Evolutionary conservation across 2,329 filamentous ascomycete species (phyloP), one percentile per base, ranked within the genome.

Genomic region (Fusarium pseudograminearum): DNA sequence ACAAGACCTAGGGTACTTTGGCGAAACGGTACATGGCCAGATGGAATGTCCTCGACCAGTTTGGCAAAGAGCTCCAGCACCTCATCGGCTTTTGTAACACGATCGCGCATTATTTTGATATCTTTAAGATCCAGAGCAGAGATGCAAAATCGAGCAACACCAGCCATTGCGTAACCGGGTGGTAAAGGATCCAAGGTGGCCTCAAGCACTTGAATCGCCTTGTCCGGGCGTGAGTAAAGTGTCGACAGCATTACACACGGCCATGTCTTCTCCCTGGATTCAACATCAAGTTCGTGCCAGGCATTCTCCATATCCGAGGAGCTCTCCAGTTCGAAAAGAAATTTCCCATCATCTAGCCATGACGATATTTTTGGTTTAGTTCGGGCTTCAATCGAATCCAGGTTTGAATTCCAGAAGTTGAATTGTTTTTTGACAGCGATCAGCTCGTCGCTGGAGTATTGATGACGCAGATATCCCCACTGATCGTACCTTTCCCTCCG

Each of bases 1-100:
- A 79, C 59, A 10, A 76, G 55, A 4, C 77, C 80, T n/a, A 84
- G 70, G 3, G 78, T 77, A 30, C 77, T 71, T 67, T 85, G 83
- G 3, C 70, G 73, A 18, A 85, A 73, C 7, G 76, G 79, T 7
- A 81, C 60, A 63, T 79, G 69, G 12, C 73, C 72, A n/a, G 60
- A 40, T 4, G 73, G 77, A 1, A 74, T 57, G 30, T 79, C 74
- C 30, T 73, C 73, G 5, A 81, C 42, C n/a, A 78, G 34, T 42
- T 76, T 77, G 15, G 68, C 58, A 34, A 77, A 59, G 18, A 79
- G 42, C 20, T 74, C 71, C 9, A 80, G 65, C n/a, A 76, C 58
- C 45, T 78, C 72, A 22, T 78, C 76, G 10, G 77, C 77, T 55
- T 71, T 73, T 20, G 67, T 36, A 14, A 57, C 51, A 34, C 72